Evolutionary conservation across 2,329 filamentous ascomycete genomes (phyloP).

Genomic region (Furcasterigmium furcatum): DNA sequence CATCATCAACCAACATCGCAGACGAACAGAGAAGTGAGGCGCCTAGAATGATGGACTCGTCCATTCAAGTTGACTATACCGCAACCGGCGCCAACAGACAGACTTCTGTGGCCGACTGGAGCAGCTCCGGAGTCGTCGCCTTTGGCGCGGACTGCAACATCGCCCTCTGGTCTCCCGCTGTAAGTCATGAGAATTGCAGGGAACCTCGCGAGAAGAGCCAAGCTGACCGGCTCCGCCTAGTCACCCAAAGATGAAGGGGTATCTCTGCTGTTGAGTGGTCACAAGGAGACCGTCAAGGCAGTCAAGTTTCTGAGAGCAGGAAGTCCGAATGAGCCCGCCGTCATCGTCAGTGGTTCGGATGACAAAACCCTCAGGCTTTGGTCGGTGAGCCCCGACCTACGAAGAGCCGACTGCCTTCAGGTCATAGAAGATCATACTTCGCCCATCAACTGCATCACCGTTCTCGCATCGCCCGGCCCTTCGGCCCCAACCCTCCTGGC

Average conservation of each 20-base stretch:
- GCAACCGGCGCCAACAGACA: slow-evolving; percentile 88
- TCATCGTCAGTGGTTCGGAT: slow-evolving; percentile 76
- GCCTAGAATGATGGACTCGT: slow-evolving; percentile 16
- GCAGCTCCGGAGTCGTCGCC: slow-evolving; percentile 67
- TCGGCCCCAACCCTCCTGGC: slow-evolving; percentile 52
- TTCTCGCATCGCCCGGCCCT: slow-evolving; percentile 25
- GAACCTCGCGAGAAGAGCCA: not conserved
- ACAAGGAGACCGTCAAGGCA: slow-evolving; percentile 77
- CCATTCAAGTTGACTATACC: slow-evolving; percentile 48
- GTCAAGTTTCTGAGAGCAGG: slow-evolving; percentile 63
- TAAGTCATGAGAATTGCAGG: too few species aligned
- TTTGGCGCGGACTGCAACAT: slow-evolving; percentile 89
- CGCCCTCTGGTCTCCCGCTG: slow-evolving; percentile 74
- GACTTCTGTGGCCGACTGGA: slow-evolving; percentile 88
- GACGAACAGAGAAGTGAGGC: not conserved
- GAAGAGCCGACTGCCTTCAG: slow-evolving; percentile 40
- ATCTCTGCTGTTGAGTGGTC: slow-evolving; percentile 65
- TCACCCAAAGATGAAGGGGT: slow-evolving; percentile 50
- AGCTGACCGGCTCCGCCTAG: slow-evolving; percentile 1
- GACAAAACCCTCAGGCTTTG: slow-evolving; percentile 78
- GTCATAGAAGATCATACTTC: slow-evolving; percentile 66
- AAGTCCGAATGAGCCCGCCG: slow-evolving; percentile 43
- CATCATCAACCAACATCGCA: slow-evolving; percentile 2
- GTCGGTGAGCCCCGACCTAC: slow-evolving; percentile 34
- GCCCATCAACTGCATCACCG: slow-evolving; percentile 68